A percentile compares a stretch with the other conserved stretches of the same genome.
Conservation (phyloP, 192 early-diverging fungal genomes). For the Coemansia aciculifera region DNA sequence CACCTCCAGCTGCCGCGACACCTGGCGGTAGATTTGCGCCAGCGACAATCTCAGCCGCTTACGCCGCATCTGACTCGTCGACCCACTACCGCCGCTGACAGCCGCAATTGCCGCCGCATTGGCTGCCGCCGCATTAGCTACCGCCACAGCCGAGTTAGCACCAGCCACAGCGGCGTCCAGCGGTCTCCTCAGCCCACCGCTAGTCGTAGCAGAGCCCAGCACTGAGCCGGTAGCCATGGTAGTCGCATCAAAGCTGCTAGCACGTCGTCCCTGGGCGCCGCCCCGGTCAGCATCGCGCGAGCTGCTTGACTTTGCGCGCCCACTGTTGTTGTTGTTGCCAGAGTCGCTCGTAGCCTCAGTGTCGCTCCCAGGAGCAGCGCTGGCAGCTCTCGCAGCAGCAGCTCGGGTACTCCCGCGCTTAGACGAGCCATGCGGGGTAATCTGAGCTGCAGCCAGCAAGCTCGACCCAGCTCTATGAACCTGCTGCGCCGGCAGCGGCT, state of each 20-base stretch:
- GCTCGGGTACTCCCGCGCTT: slow-evolving; percentile 20
- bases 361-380: slow-evolving; percentile 15
- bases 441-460: slow-evolving; percentile 19
- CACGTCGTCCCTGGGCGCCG: slow-evolving; percentile 18
- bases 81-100: slow-evolving; percentile 25
- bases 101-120: slow-evolving; percentile 34
- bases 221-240: not conserved
- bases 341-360: slow-evolving; percentile 35
- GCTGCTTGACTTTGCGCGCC: not conserved
- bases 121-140: slow-evolving; percentile 18
- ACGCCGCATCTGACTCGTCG: slow-evolving; percentile 35
- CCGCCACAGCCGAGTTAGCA: not conserved
- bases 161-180: not conserved
- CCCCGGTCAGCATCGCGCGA: not conserved
- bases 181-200: not conserved
- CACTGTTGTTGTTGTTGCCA: slow-evolving; percentile 10
- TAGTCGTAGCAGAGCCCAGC: not conserved
- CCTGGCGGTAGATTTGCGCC: slow-evolving; percentile 50
- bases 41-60: slow-evolving; percentile 42
- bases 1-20: slow-evolving; percentile 51
- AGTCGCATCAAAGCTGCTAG: slow-evolving; percentile 51
- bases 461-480: slow-evolving; percentile 16
- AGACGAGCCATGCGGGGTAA: slow-evolving; percentile 21
- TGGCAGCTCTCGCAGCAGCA: slow-evolving; percentile 12
- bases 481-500: slow-evolving; percentile 9